A percentile compares a stretch with the other conserved stretches of the same genome.
These are phyloP conservation scores for Leccinum obscurum DNA, from an alignment of 768 basidiomycete genomes.

Conservation along the genomic window DNA sequence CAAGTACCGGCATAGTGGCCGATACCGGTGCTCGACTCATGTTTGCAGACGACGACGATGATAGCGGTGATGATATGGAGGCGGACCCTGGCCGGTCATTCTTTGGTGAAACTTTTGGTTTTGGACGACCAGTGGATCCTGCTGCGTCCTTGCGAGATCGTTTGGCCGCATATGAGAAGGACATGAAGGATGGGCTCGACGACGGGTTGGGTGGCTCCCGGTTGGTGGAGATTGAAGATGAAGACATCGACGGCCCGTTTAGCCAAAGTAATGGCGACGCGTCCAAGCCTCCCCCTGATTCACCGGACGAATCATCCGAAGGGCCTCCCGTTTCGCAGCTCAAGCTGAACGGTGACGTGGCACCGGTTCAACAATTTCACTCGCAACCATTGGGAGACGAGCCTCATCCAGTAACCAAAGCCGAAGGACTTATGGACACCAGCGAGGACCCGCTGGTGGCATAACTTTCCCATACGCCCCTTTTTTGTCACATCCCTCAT, in stretches of 20 bases:
- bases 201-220: slow-evolving; percentile 26
- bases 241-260: slow-evolving; percentile 33
- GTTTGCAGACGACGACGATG: slow-evolving; percentile 68
- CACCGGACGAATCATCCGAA: slow-evolving; percentile 40
- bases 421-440: slow-evolving; percentile 64
- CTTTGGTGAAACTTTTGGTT: slow-evolving; percentile 49
- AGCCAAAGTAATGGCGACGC: slow-evolving; percentile 35
- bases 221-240: slow-evolving; percentile 37
- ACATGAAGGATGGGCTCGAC: slow-evolving; percentile 38
- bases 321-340: slow-evolving; percentile 47
- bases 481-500: slow-evolving; percentile 8
- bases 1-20: slow-evolving; percentile 50
- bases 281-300: slow-evolving; percentile 28
- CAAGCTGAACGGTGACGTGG: slow-evolving; percentile 47
- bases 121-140: slow-evolving; percentile 49
- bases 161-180: slow-evolving; percentile 62
- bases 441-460: slow-evolving; percentile 59
- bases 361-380: slow-evolving; percentile 49
- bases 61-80: slow-evolving; percentile 51
- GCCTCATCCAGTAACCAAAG: slow-evolving; percentile 51
- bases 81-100: slow-evolving; percentile 40
- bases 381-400: slow-evolving; percentile 54
- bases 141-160: slow-evolving; percentile 58
- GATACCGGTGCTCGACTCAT: slow-evolving; percentile 51
- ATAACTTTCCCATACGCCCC: slow-evolving; percentile 19